Evolutionary conservation across 2,329 filamentous ascomycete genomes (phyloP), one percentile per base, ranked within the genome.

Genomic region (Corinectria fuckeliana): DNA sequence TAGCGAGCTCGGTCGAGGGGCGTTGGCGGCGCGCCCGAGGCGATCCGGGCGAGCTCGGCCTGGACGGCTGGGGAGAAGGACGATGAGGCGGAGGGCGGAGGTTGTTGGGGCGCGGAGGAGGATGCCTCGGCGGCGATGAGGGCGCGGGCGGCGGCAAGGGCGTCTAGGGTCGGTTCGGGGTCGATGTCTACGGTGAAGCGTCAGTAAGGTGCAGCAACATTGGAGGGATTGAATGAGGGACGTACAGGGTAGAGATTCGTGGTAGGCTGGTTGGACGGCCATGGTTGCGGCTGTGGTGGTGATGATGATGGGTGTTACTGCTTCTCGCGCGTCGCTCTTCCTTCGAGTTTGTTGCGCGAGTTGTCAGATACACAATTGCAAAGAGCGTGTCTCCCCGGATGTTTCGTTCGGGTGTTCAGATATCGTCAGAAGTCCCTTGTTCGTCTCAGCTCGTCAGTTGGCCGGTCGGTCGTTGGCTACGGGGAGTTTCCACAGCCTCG

Each of bases 111-210:
- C 56, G 76, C 67, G 69, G 82, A 74, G 57, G 76, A 68, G 70
- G 82, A 75, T 82, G 77, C 81, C 72, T 96, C 91, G 71, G 85
- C 79, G 61, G 82, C 74, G 68, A 97, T 89, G 64, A 94, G 86
- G 63, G 85, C 79, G 75, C 87, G 81, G 57, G 92, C 92, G 62
- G 87, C 84, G 56, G 82, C 78, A 70, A 91, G 87, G 70, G 88
- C 85, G 50, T 80, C 67, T 18, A 83, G 74, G 5, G 89, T 88
- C 38, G 90, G 90, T 52, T 90, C 85, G 16, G 82, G 72, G 78
- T 99, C 94, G 75, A 98, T 90, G 78, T 97, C 92, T 96, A 13
- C 28, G 41, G 52, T n/a, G n/a, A n/a, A n/a, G n/a, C n/a, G n/a
- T n/a, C n/a, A n/a, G n/a, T n/a, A n/a, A n/a, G n/a, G n/a, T n/a